Conservation (phyloP, 352 stramenopile species). For the Pythium chondricola region DNA sequence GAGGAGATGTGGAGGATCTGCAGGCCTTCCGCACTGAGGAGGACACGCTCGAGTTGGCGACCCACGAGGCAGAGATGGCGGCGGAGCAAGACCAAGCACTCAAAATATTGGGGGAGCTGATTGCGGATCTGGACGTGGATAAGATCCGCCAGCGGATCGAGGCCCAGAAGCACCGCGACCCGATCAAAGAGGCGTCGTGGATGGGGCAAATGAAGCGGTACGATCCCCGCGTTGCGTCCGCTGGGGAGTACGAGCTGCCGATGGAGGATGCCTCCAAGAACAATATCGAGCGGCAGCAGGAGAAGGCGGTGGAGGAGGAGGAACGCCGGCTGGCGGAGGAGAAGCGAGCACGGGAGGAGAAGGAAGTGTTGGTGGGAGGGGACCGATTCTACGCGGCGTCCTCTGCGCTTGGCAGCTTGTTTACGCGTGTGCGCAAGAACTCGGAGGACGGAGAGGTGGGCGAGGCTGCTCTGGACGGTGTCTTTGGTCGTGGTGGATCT, state of each 20-base stretch:
- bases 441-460: conserved; percentile 72
- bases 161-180: conserved; percentile 41
- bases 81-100: conserved; percentile 47
- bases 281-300: conserved; percentile 6
- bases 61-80: conserved; percentile 34
- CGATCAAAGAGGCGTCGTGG: conserved; percentile 70
- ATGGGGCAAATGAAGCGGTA: conserved; percentile 73
- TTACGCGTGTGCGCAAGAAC: conserved; percentile 75
- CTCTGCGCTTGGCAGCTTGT: conserved; percentile 50
- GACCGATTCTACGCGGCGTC: conserved; percentile 72
- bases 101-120: conserved; percentile 48
- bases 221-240: conserved; percentile 38
- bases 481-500: too few relatives aligned
- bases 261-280: conserved; percentile 17
- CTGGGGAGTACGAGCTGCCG: conserved; percentile 46
- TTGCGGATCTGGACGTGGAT: conserved; percentile 62
- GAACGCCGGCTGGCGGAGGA: conserved; percentile 11
- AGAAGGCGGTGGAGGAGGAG: conserved; percentile 16
- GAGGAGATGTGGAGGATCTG: conserved; percentile 20
- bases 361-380: conserved; percentile 44
- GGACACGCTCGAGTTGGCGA: conserved; percentile 23
- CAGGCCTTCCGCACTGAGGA: conserved; percentile 50
- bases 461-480: conserved; percentile 68
- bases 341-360: conserved; percentile 29
- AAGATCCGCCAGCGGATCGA: conserved; percentile 47